A percentile compares a stretch with the other conserved stretches of the same genome.
phyloP scores from a whole-genome alignment of 2,329 filamentous ascomycete genomes.

The Thermochaetoides dissita region DNA sequence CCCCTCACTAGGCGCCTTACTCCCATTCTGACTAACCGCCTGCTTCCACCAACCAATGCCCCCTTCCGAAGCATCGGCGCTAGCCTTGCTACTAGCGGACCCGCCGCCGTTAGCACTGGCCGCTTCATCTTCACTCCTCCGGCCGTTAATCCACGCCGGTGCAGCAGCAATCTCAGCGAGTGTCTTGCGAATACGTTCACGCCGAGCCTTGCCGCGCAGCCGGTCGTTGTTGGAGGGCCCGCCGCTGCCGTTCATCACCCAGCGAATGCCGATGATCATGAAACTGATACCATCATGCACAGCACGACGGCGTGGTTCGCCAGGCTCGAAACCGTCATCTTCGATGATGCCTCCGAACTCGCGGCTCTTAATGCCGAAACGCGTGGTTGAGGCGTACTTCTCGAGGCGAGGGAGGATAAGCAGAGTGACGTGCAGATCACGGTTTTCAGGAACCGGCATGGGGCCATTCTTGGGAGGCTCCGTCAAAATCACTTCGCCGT shows the following conservation, averaged over 20 bases:
- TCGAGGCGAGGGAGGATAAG: constrained; percentile 68
- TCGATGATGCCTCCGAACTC: constrained; percentile 53
- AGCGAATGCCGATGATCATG: constrained; percentile 67
- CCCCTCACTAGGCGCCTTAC: constrained; percentile 21
- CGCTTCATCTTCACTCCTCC: constrained; percentile 11
- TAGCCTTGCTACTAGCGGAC: not conserved
- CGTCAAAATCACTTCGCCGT: constrained; percentile 29
- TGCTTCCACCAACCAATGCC: constrained; percentile 15
- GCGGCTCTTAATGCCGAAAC: constrained; percentile 70
- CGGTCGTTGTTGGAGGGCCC: constrained; percentile 34
- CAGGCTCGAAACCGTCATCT: constrained; percentile 15
- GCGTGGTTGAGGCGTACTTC: constrained; percentile 59
- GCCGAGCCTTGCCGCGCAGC: constrained; percentile 39
- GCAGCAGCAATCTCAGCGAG: constrained; percentile 36
- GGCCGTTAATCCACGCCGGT: constrained; percentile 21
- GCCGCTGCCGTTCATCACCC: constrained; percentile 61
- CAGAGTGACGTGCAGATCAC: constrained; percentile 77
- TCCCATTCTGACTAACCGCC: constrained; percentile 4
- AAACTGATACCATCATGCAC: constrained; percentile 78
- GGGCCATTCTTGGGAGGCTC: constrained; percentile 47
- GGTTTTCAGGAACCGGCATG: constrained; percentile 47
- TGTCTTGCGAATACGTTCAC: constrained; percentile 43
- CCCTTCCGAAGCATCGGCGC: constrained; percentile 2
- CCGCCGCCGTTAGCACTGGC: not conserved
- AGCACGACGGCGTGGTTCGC: constrained; percentile 21